Conservation (phyloP, 257 asterid genomes). For the Solanum verrucosum region DNA sequence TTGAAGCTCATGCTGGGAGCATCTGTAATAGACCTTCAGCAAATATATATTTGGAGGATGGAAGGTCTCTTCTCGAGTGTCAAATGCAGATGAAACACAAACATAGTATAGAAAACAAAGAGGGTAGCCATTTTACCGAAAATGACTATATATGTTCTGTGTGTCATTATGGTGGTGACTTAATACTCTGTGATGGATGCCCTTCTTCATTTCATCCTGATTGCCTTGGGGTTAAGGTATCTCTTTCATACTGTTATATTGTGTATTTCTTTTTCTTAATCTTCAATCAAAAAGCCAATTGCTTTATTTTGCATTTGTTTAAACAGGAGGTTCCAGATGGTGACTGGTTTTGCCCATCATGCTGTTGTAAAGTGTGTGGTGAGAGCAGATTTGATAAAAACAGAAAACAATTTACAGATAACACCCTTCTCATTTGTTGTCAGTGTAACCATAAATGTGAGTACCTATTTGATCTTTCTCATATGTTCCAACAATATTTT, state of each 20-base stretch:
- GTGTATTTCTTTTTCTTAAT: background rate
- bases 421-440: constrained; percentile 31
- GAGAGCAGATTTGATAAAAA: constrained; percentile 13
- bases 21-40: constrained; percentile 46
- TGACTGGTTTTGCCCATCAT: constrained; percentile 94
- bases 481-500: background rate
- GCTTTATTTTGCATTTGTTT: constrained; percentile 1
- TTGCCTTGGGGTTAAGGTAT: constrained; percentile 84
- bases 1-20: constrained; percentile 79
- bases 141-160: constrained; percentile 77
- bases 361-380: constrained; percentile 81
- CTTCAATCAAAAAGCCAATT: background rate
- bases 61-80: constrained; percentile 68
- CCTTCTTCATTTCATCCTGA: constrained; percentile 79
- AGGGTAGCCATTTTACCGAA: background rate
- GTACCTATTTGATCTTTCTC: constrained; percentile 14
- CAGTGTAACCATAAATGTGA: constrained; percentile 81
- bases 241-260: background rate
- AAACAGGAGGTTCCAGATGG: constrained; percentile 79
- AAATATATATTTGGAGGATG: constrained; percentile 64
- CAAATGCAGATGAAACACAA: constrained; percentile 35
- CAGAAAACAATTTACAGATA: constrained; percentile 14
- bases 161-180: constrained; percentile 79
- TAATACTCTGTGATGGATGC: constrained; percentile 78
- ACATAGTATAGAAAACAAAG: constrained; percentile 7